Percentiles rank a stretch among this genome's conserved stretches.
These are phyloP conservation scores for Sclerotinia trifoliorum DNA, from an alignment of 2,329 filamentous ascomycete species.

Conservation along the genomic window DNA sequence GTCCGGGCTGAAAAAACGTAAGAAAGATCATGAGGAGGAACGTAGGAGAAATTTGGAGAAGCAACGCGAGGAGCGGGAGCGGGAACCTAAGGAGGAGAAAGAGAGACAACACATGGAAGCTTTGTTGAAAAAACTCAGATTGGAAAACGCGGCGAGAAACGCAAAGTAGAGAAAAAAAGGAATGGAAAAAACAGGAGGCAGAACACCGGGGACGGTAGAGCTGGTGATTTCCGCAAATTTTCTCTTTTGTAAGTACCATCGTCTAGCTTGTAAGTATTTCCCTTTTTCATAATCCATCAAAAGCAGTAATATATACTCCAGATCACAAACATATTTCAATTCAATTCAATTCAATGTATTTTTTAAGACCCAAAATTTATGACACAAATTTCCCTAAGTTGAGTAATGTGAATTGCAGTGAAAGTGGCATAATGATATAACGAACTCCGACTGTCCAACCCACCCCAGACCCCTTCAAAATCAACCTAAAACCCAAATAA, in stretches of 20 bases:
- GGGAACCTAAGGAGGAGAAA: not conserved
- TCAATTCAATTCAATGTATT: not conserved
- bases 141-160: not conserved
- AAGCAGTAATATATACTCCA: not conserved
- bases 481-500: rapidly evolving
- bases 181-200: not conserved
- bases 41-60: not conserved
- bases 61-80: not conserved
- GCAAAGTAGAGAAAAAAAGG: not conserved
- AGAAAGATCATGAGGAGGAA: not conserved
- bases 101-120: not conserved
- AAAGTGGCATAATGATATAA: not conserved
- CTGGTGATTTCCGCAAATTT: not conserved
- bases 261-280: not conserved
- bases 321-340: not conserved
- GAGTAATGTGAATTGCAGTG: not conserved
- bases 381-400: not conserved
- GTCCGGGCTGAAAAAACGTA: not conserved
- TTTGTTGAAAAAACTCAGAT: not conserved
- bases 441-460: no score
- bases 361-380: not conserved
- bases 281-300: not conserved
- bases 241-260: not conserved
- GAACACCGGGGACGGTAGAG: not conserved
- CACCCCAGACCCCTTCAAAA: not conserved